Evolutionary conservation across 2,329 filamentous ascomycete genomes (phyloP).

Genomic region (Parascedosporium putredinis): DNA sequence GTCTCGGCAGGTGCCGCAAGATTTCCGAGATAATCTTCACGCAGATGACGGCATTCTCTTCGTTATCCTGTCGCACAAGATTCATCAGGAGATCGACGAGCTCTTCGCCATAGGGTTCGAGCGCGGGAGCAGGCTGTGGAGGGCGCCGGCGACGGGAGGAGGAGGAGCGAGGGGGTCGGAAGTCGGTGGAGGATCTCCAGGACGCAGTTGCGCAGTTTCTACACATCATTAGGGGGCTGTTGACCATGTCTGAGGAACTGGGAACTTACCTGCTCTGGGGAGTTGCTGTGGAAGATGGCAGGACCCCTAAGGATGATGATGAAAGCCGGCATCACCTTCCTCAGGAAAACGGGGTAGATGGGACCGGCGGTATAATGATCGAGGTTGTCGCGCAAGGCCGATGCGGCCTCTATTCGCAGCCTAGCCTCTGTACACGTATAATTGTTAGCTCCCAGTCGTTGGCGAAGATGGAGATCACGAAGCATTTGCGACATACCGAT

Average conservation of each 20-base stretch:
- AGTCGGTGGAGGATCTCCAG: slow-evolving; percentile 91
- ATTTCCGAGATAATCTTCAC: slow-evolving; percentile 98
- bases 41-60: slow-evolving; percentile 96
- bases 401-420: slow-evolving; percentile 70
- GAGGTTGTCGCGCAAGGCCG: slow-evolving; percentile 80
- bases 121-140: neutral
- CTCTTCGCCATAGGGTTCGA: slow-evolving; percentile 58
- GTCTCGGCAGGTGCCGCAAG: slow-evolving; percentile 83
- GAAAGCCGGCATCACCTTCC: slow-evolving; percentile 83
- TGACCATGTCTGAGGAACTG: neutral
- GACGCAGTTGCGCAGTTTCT: slow-evolving; percentile 85
- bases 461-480: too few relatives aligned
- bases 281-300: slow-evolving; percentile 85
- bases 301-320: slow-evolving; percentile 73
- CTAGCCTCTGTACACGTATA: slow-evolving; percentile 57
- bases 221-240: slow-evolving; percentile 13
- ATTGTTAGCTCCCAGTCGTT: slow-evolving; percentile 8
- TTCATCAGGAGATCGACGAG: slow-evolving; percentile 85
- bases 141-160: slow-evolving; percentile 65
- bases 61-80: slow-evolving; percentile 83
- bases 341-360: slow-evolving; percentile 71
- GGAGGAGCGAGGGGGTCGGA: slow-evolving; percentile 57
- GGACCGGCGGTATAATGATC: slow-evolving; percentile 75
- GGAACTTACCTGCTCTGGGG: slow-evolving; percentile 66
- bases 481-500: slow-evolving; percentile 33